Evolutionary conservation across 106 monocot species (phyloP).

Genomic region (Narthecium ossifragum): DNA sequence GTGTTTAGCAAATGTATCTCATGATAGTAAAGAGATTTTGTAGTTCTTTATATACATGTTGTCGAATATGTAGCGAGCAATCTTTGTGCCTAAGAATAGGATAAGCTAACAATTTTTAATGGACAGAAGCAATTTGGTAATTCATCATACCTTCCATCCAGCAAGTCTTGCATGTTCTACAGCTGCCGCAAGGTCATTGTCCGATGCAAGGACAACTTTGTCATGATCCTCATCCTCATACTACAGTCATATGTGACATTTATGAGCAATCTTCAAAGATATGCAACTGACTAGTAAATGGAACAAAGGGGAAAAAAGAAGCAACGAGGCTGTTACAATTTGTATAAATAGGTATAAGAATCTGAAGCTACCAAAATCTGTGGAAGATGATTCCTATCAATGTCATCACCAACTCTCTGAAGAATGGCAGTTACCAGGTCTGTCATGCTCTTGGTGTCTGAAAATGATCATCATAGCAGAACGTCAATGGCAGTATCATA

Average conservation of each 20-base stretch:
- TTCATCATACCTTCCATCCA: constrained; percentile 69
- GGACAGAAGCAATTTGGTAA: no score
- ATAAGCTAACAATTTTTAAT: no score
- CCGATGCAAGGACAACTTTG: constrained; percentile 79
- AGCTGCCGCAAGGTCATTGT: constrained; percentile 76
- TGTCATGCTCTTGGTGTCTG: constrained; percentile 68
- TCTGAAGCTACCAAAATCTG: constrained; percentile 63
- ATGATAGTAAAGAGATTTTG: no score
- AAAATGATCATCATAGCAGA: no score
- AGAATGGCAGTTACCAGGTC: constrained; percentile 73
- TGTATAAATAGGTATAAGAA: not conserved
- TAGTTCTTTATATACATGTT: no score
- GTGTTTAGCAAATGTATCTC: no score
- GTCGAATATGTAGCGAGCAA: no score
- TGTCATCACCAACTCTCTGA: constrained; percentile 68
- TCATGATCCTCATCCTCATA: constrained; percentile 98
- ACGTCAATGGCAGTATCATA: not conserved
- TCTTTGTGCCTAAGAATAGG: no score
- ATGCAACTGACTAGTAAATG: no score
- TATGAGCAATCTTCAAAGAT: no score
- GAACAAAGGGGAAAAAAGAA: not conserved
- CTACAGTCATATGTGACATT: constrained; percentile 44
- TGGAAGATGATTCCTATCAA: constrained; percentile 64
- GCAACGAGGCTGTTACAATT: no score
- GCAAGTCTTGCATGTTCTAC: constrained; percentile 70